Percentiles rank a stretch among this genome's conserved stretches.
Evolutionary conservation across 345 rosid genomes (phyloP).

Genomic region (Excoecaria cochinchinensis): DNA sequence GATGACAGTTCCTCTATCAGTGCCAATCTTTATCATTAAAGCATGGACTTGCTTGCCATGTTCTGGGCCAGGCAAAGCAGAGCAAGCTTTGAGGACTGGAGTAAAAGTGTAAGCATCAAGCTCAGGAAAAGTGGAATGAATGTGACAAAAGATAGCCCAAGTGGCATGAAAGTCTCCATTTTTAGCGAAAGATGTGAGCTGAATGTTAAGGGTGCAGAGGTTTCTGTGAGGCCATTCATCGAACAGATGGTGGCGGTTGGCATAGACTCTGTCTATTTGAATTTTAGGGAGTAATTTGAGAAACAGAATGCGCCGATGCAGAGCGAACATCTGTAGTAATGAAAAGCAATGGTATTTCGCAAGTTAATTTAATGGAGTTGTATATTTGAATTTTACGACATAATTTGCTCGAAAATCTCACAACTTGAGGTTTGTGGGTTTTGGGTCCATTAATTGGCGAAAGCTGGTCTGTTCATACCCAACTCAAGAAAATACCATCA

Average conservation of each 20-base stretch:
- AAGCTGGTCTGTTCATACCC: too few species aligned
- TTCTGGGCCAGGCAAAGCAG: constrained; percentile 39
- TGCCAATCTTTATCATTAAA: constrained; percentile 61
- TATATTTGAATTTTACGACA: too few species aligned
- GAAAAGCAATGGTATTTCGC: not conserved
- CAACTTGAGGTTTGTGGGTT: too few species aligned
- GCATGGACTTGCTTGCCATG: constrained; percentile 72
- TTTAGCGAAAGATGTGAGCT: constrained; percentile 47
- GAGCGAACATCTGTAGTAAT: not conserved
- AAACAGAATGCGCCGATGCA: not conserved
- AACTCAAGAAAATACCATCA: too few species aligned
- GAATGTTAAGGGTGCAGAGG: constrained; percentile 45
- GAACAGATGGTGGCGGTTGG: constrained; percentile 29
- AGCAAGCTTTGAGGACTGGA: constrained; percentile 63
- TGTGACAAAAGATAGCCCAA: constrained; percentile 49
- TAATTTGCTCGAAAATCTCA: too few species aligned
- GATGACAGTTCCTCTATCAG: constrained; percentile 49
- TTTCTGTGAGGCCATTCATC: constrained; percentile 52
- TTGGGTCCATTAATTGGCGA: too few species aligned
- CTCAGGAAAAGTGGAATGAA: constrained; percentile 33
- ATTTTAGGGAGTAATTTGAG: not conserved
- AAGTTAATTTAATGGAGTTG: too few species aligned
- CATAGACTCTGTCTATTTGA: not conserved
- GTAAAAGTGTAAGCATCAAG: constrained; percentile 66
- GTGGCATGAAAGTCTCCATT: constrained; percentile 41